phyloP scores from a whole-genome alignment of 2,329 filamentous ascomycete genomes.

The Nemania diffusa region DNA sequence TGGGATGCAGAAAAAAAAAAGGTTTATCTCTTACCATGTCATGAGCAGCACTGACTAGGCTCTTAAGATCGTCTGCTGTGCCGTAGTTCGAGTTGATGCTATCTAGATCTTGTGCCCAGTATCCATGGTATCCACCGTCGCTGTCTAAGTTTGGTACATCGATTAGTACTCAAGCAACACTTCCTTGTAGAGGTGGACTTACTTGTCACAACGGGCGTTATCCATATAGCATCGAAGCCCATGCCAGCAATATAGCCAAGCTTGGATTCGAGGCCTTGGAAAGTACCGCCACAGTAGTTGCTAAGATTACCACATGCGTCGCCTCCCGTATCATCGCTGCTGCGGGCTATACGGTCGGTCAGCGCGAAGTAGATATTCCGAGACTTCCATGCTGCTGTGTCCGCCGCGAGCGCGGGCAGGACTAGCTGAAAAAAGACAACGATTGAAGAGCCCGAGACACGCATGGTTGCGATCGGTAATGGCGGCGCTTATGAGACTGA shows the following conservation, averaged over 20 bases:
- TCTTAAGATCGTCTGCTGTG: slow-evolving; percentile 66
- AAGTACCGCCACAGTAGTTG: slow-evolving; percentile 70
- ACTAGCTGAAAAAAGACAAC: slow-evolving; percentile 34
- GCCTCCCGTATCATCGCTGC: slow-evolving; percentile 56
- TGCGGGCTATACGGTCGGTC: slow-evolving; percentile 65
- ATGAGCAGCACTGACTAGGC: slow-evolving; percentile 65
- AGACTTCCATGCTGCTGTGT: slow-evolving; percentile 60
- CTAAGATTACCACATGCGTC: slow-evolving; percentile 55
- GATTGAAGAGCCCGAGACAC: slow-evolving; percentile 26
- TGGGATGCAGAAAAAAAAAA: not conserved
- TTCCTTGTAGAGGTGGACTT: slow-evolving; percentile 34
- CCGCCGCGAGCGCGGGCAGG: slow-evolving; percentile 45
- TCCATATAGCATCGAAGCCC: slow-evolving; percentile 69
- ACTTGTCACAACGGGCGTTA: slow-evolving; percentile 65
- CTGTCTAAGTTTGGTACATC: slow-evolving; percentile 43
- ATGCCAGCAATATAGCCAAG: slow-evolving; percentile 72
- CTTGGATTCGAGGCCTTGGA: slow-evolving; percentile 65
- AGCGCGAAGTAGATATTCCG: slow-evolving; percentile 69
- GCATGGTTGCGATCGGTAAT: slow-evolving; percentile 31
- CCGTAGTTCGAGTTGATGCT: slow-evolving; percentile 68
- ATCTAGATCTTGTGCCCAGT: slow-evolving; percentile 63
- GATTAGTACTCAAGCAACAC: not conserved
- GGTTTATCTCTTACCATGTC: slow-evolving; percentile 56
- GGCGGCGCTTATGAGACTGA: not conserved
- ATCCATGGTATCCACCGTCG: slow-evolving; percentile 64